Base-by-base conservation (phyloP, 352 stramenopile species). In the Phytophthora ohioensis region DNA sequence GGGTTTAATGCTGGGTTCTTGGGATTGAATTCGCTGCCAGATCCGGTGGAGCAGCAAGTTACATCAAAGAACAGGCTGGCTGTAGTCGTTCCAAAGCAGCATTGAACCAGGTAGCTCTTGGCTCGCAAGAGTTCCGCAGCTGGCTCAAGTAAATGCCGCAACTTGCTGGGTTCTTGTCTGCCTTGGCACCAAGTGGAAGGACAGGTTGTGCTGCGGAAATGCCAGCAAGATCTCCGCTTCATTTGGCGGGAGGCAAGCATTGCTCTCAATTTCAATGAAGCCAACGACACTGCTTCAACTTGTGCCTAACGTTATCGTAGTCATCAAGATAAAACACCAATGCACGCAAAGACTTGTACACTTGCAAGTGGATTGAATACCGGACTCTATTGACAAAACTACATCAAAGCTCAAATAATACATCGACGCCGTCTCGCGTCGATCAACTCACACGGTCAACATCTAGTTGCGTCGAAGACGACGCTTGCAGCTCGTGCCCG, bases 401-500 rank as follows among this genome's bases (percentile, higher is more conserved):
- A 59, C 52, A 63, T 43, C 34, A 57, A 54, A 36, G 35, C 21
- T 46, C 17, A 48, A 59, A 59, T 59, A 59, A 47, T 53, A 63
- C 21, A 21, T 34, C 43, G 51, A 61, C 41, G 32, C 4, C 6
- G 4, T 3, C 38, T 54, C 38, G 12, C 45, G 34, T 42, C 43
- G 43, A 47, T 47, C 32, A 45, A 46, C 55, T 41, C 31, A 41
- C 52, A 36, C 30, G 21, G 2, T 42, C 30, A 30, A 42, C 45
- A 64, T 65, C 32, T 73, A 73, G 38, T 73, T 52, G 30, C 63
- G 66, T 10, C 66, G 66, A n/a, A 73, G 66, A 53, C 66, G 66
- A 48, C 60, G 66, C 47, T 73, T 73, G 66, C 66, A 73, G 53
- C 66, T 73, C 35, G 58, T 73, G 45, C 66, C 66, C 34, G 52